Conservation (phyloP, 805 yeast species). For the Komagataella phaffii region DNA sequence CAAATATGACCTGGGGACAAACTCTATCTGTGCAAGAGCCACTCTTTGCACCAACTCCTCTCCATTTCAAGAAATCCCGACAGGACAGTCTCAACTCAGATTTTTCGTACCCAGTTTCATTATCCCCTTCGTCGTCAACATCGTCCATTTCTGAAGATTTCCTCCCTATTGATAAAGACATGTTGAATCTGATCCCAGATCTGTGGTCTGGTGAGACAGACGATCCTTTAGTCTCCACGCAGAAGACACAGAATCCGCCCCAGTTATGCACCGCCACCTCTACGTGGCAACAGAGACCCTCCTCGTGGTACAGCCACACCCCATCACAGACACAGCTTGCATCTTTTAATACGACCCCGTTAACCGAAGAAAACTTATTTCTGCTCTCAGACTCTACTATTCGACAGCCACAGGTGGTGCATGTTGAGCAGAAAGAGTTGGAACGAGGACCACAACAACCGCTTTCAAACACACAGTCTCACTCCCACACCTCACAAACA, state of each 20-base stretch:
- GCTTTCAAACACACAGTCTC: conserved; percentile 1
- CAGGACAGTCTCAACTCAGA: not conserved
- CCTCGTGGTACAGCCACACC: conserved; percentile 1
- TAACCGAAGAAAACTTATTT: conserved; percentile 25
- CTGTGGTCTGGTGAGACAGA: conserved; percentile 9
- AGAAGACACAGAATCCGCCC: not conserved
- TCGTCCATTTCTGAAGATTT: not conserved
- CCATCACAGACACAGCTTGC: not conserved
- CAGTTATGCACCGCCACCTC: not conserved
- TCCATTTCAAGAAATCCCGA: not conserved
- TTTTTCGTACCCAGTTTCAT: not conserved
- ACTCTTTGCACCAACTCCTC: not conserved
- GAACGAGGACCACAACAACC: conserved; percentile 3
- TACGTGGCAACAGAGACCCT: not conserved
- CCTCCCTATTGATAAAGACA: conserved; percentile 3
- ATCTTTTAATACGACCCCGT: conserved; percentile 5
- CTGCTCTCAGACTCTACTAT: conserved; percentile 10
- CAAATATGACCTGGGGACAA: not conserved
- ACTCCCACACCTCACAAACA: conserved; percentile 1
- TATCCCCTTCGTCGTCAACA: not conserved
- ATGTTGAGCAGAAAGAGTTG: conserved; percentile 4
- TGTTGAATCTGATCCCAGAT: conserved; percentile 14
- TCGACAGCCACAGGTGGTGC: not conserved
- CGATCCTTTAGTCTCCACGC: not conserved
- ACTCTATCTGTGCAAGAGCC: not conserved